Evolutionary conservation across 768 basidiomycete genomes (phyloP).

Genomic region (Auriscalpium orientale): DNA sequence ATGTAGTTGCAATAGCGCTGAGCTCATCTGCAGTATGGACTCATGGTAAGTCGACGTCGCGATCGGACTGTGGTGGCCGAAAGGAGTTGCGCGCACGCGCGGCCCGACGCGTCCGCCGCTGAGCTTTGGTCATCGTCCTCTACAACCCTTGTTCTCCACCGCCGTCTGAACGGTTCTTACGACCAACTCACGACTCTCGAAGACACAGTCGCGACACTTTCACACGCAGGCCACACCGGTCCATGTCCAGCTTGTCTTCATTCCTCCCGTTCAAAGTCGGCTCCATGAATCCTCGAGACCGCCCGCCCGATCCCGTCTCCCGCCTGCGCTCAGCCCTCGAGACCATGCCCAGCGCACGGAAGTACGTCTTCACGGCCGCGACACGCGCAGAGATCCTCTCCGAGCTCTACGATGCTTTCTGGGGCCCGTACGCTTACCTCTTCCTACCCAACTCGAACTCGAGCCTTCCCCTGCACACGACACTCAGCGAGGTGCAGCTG

Average conservation of each 20-base stretch:
- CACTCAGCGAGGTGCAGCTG: slow-evolving; percentile 65
- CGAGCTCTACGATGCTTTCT: slow-evolving; percentile 76
- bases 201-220: too few species aligned
- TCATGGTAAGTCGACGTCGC: too few species aligned
- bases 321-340: slow-evolving; percentile 72
- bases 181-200: too few species aligned
- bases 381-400: slow-evolving; percentile 76
- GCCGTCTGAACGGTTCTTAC: too few species aligned
- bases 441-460: slow-evolving; percentile 64
- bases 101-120: too few species aligned
- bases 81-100: too few species aligned
- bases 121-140: too few species aligned
- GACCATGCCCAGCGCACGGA: slow-evolving; percentile 72
- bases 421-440: slow-evolving; percentile 65
- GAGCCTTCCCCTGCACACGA: slow-evolving; percentile 52
- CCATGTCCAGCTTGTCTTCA: slow-evolving; percentile 38
- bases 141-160: too few species aligned
- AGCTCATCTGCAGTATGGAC: too few species aligned
- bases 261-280: slow-evolving; percentile 43
- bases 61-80: too few species aligned
- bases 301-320: slow-evolving; percentile 54
- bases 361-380: slow-evolving; percentile 67
- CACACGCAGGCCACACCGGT: too few species aligned
- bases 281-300: slow-evolving; percentile 49
- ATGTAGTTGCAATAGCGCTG: too few species aligned